A percentile compares a stretch with the other conserved stretches of the same genome.
These are phyloP conservation scores for Eucalyptus rudis DNA, from an alignment of 345 rosid genomes.

Conservation along the genomic window DNA sequence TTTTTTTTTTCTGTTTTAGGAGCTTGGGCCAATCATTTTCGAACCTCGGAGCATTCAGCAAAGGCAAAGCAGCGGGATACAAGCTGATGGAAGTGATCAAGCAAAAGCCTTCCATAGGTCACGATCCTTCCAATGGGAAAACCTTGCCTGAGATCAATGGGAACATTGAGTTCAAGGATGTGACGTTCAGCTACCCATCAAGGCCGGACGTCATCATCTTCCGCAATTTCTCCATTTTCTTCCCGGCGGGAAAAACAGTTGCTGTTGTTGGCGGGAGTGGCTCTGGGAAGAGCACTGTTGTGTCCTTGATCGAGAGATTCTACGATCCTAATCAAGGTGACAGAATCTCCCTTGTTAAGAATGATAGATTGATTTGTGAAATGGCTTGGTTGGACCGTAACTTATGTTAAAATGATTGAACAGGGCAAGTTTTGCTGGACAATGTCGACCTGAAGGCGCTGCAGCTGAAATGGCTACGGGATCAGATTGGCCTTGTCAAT, in stretches of 20 bases:
- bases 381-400: not conserved
- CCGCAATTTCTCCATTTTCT: constrained; percentile 76
- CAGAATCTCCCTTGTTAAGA: not conserved
- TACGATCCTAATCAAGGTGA: constrained; percentile 92
- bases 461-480: constrained; percentile 80
- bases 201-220: constrained; percentile 92
- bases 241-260: constrained; percentile 91
- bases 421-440: constrained; percentile 91
- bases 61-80: constrained; percentile 96
- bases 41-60: constrained; percentile 97
- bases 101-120: constrained; percentile 81
- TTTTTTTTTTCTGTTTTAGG: constrained; percentile 27
- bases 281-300: constrained; percentile 98
- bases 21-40: constrained; percentile 99
- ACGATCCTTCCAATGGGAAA: constrained; percentile 60
- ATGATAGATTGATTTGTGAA: not conserved
- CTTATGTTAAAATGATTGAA: not conserved
- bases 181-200: constrained; percentile 94
- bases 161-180: constrained; percentile 84
- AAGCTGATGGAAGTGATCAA: constrained; percentile 93
- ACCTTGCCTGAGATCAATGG: constrained; percentile 75
- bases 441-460: constrained; percentile 79
- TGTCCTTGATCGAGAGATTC: constrained; percentile 88
- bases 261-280: constrained; percentile 99
- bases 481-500: constrained; percentile 93